Evolutionary conservation across 768 basidiomycete genomes (phyloP), one percentile per base, ranked within the genome.

Genomic region (Lyophyllum atratum): DNA sequence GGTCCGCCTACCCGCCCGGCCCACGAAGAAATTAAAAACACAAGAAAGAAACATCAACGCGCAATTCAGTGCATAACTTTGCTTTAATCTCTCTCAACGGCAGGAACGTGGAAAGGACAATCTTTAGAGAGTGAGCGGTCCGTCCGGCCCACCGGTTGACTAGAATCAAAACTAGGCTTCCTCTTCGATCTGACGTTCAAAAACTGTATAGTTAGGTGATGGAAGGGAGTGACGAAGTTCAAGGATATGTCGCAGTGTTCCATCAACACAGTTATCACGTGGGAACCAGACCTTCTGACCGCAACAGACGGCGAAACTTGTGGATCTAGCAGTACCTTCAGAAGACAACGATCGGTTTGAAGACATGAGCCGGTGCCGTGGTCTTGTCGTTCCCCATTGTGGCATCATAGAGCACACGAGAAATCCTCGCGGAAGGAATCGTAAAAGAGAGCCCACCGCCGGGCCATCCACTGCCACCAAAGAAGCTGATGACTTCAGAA

Each of bases 1-100:
- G 60, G 60, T 46, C 60, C 60, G 60, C 26, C 46, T 25, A 14
- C 6, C 57, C 57, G 52, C 44, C 52, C 57, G 57, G 57, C 29
- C 56, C 56, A 59, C 37, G 22, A 26, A 43, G 17, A 33, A 15
- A 49, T 44, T n/a, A 22, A 21, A 42, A n/a, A 47, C 34, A 21
- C 21, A 26, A 47, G 17, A 37, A 19, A 25, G 33, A 37, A 40
- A n/a, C 9, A 25, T 37, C 25, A 26, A 52, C 21, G n/a, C 33
- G 34, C 39, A 37, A 53, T 44, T 42, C 21, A 34, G 39, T 17
- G 22, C 34, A 37, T 15, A 37, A 39, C n/a, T 33, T 39, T 34
- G 34, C 46, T 21, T 21, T 21, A 11, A 19, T 19, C 12, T 39
- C 19, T 10, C 12, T 26, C 12, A 1, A 39, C 2, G 12, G 29